Conservation (phyloP, 2,329 filamentous ascomycete species). For the Elsinoe necatrix region DNA sequence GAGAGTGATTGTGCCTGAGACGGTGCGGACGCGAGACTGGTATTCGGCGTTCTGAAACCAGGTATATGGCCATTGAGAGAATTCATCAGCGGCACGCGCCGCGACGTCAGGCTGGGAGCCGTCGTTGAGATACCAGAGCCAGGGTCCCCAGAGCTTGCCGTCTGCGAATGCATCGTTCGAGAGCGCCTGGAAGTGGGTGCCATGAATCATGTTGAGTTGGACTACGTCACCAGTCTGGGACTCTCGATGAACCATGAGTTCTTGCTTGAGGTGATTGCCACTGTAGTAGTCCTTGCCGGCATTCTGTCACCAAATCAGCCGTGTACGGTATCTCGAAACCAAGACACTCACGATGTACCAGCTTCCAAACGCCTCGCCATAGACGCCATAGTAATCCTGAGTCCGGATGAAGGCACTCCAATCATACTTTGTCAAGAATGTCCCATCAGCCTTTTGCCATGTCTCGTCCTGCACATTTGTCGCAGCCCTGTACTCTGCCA, state of each 20-base stretch:
- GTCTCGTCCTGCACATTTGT: conserved; percentile 49
- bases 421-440: conserved; percentile 47
- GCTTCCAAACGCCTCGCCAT: conserved; percentile 41
- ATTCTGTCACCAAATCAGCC: conserved; percentile 16
- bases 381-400: conserved; percentile 43
- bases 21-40: conserved; percentile 11
- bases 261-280: conserved; percentile 46
- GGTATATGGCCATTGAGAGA: conserved; percentile 14
- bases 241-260: conserved; percentile 46
- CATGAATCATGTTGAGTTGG: conserved; percentile 48
- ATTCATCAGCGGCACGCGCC: conserved; percentile 8
- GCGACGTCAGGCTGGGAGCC: conserved; percentile 7
- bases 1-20: conserved; percentile 6
- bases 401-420: conserved; percentile 35
- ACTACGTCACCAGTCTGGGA: conserved; percentile 44
- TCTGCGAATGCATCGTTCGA: conserved; percentile 31
- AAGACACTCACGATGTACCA: conserved; percentile 38
- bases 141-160: conserved; percentile 32
- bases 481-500: conserved; percentile 36
- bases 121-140: conserved; percentile 31
- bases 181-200: conserved; percentile 39
- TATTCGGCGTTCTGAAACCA: conserved; percentile 14
- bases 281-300: conserved; percentile 47
- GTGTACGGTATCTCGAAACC: no score
- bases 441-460: conserved; percentile 41